Evolutionary conservation across 163 green algal species (phyloP).

Genomic region (Coccomyxa subellipsoidea): DNA sequence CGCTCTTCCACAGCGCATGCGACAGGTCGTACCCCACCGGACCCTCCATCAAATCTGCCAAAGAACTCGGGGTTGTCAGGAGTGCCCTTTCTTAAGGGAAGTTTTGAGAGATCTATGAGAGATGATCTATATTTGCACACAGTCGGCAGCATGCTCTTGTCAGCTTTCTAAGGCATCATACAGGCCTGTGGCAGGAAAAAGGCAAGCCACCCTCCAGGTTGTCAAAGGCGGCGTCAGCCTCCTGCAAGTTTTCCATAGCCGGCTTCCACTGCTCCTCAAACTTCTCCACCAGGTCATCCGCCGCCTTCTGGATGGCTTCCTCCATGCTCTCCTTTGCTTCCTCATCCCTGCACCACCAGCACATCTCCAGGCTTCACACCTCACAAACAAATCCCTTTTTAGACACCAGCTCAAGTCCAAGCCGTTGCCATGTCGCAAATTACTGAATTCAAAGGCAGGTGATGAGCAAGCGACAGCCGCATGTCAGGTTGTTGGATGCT

Average conservation of each 20-base stretch:
- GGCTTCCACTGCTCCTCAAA: constrained; percentile 70
- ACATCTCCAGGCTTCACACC: neutral
- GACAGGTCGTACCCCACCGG: constrained; percentile 70
- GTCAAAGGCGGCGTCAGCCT: constrained; percentile 61
- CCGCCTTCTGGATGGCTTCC: constrained; percentile 49
- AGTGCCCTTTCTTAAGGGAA: too few species aligned
- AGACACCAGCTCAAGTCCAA: too few species aligned
- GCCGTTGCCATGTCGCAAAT: too few species aligned
- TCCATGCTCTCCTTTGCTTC: constrained; percentile 35
- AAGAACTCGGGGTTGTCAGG: constrained; percentile 73
- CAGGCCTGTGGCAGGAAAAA: too few species aligned
- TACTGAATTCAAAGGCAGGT: too few species aligned
- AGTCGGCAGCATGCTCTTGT: too few species aligned
- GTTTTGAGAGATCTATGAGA: too few species aligned
- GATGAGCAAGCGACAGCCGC: too few species aligned
- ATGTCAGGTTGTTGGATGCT: too few species aligned
- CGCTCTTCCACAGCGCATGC: constrained; percentile 70
- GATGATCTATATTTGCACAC: too few species aligned
- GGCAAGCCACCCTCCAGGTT: constrained; percentile 79
- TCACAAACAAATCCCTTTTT: too few species aligned
- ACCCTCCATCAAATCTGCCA: constrained; percentile 69
- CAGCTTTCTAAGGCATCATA: too few species aligned
- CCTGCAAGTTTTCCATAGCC: constrained; percentile 73
- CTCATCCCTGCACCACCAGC: constrained; percentile 6
- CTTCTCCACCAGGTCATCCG: constrained; percentile 64